A percentile compares a stretch with the other conserved stretches of the same genome.
phyloP scores from a whole-genome alignment of 805 yeast genomes.

The Hanseniaspora clermontiae region DNA sequence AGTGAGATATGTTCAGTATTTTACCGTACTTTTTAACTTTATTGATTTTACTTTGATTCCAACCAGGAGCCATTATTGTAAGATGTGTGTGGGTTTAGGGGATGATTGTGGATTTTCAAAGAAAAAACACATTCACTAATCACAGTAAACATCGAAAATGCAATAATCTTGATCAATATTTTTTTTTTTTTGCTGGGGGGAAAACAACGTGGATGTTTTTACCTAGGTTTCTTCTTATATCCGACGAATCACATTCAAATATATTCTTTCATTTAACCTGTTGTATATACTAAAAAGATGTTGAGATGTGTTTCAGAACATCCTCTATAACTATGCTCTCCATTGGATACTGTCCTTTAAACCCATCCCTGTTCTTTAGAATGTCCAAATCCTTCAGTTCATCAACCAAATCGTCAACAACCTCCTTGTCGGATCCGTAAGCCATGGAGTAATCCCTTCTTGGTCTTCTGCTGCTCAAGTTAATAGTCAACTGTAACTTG shows the following conservation, averaged over 20 bases:
- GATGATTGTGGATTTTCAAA: no score
- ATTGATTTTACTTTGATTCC: neutral
- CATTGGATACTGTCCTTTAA: constrained; percentile 11
- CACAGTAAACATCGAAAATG: neutral
- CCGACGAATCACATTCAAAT: neutral
- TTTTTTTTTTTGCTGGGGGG: no score
- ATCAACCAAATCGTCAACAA: constrained; percentile 29
- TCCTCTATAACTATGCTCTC: constrained; percentile 41
- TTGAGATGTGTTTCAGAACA: constrained; percentile 39
- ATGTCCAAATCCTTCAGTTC: constrained; percentile 27
- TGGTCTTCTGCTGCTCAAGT: constrained; percentile 25
- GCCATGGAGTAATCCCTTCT: constrained; percentile 35
- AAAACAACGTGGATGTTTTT: neutral
- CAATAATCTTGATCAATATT: no score
- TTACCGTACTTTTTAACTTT: constrained; percentile 2
- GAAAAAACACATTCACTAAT: neutral
- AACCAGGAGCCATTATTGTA: neutral
- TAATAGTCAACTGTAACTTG: constrained; percentile 16
- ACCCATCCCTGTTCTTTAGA: neutral
- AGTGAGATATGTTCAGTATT: neutral
- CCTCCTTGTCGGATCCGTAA: constrained; percentile 35
- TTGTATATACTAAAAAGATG: constrained; percentile 31
- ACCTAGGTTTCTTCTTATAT: neutral
- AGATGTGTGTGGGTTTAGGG: neutral
- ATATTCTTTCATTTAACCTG: neutral